These are phyloP conservation scores for Citrus inodora DNA, from an alignment of 345 rosid species.

Conservation along the genomic window DNA sequence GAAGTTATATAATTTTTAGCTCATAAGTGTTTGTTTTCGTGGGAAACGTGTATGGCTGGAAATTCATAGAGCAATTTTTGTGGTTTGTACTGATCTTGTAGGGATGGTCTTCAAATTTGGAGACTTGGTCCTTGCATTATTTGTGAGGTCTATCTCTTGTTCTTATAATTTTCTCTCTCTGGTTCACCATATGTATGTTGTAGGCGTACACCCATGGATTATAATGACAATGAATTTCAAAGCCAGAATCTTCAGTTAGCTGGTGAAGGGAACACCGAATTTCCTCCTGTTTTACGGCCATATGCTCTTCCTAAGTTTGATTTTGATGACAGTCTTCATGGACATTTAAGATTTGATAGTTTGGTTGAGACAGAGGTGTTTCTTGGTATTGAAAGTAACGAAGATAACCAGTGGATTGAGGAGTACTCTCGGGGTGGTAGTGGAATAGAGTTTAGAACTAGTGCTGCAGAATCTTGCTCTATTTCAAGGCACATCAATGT, in stretches of 20 bases:
- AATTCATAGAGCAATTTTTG: not conserved
- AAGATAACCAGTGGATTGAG: slow-evolving; percentile 90
- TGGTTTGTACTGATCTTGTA: not conserved
- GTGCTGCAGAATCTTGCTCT: slow-evolving; percentile 78
- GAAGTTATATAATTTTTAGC: not conserved
- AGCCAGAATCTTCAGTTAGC: slow-evolving; percentile 88
- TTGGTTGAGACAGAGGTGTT: slow-evolving; percentile 69
- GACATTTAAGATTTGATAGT: slow-evolving; percentile 70
- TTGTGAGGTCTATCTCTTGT: not conserved
- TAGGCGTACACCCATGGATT: slow-evolving; percentile 96
- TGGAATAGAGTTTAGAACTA: slow-evolving; percentile 71
- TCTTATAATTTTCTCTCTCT: not conserved
- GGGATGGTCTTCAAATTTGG: slow-evolving; percentile 9
- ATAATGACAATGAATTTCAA: slow-evolving; percentile 96
- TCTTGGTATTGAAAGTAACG: slow-evolving; percentile 81
- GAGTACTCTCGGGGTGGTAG: slow-evolving; percentile 66
- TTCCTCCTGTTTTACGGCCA: slow-evolving; percentile 63
- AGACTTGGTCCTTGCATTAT: slow-evolving; percentile 1
- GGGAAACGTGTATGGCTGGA: not conserved
- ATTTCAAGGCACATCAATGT: slow-evolving; percentile 84
- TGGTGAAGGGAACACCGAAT: slow-evolving; percentile 78
- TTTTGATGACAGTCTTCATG: slow-evolving; percentile 75
- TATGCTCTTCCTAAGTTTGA: slow-evolving; percentile 89
- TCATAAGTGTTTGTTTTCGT: not conserved
- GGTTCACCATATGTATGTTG: slow-evolving; percentile 6